Conservation (phyloP, 345 rosid species). For the Eucalyptus cloeziana region DNA sequence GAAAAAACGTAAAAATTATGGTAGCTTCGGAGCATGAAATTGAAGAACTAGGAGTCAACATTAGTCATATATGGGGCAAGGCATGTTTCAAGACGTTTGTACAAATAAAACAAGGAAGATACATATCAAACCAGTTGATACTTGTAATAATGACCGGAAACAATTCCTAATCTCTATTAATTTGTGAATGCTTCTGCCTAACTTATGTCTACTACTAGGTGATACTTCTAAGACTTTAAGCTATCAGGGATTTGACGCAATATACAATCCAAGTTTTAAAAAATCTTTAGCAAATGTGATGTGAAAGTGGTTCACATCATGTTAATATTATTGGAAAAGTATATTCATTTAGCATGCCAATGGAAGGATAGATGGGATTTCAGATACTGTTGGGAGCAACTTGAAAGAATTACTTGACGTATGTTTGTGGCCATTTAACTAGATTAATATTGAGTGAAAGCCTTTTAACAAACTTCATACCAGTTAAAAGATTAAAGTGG, state of each 20-base stretch:
- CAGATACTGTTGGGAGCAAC: neutral
- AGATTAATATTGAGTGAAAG: neutral
- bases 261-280: fast-evolving
- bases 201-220: neutral
- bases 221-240: neutral
- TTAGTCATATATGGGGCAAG: neutral
- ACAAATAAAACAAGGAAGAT: neutral
- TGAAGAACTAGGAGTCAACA: neutral
- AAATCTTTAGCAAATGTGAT: neutral
- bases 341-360: neutral
- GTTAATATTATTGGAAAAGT: neutral
- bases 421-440: neutral
- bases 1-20: no score
- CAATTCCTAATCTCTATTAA: neutral
- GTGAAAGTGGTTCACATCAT: neutral
- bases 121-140: neutral
- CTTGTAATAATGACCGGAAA: neutral
- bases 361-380: neutral
- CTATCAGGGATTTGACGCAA: neutral
- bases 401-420: no score
- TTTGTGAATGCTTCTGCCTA: neutral
- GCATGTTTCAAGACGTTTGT: neutral
- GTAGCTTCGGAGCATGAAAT: neutral
- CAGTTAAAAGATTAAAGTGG: neutral
- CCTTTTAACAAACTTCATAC: neutral